phyloP scores from a whole-genome alignment of 2,329 filamentous ascomycete species.

The Colletotrichum echinochloae region DNA sequence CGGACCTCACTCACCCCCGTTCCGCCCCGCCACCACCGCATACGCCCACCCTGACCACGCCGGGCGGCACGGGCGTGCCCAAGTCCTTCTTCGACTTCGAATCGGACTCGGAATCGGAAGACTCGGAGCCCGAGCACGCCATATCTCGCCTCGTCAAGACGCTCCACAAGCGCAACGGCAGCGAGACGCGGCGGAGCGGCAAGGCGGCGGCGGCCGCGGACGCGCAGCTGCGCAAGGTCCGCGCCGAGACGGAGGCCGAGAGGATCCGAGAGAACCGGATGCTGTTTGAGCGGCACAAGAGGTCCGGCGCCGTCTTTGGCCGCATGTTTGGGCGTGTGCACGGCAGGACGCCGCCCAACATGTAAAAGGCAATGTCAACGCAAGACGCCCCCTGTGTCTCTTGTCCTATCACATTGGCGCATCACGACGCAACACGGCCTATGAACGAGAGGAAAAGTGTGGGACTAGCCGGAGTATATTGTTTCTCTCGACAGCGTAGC shows the following conservation, averaged over 20 bases:
- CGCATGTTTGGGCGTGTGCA: constrained; percentile 40
- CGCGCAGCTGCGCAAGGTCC: constrained; percentile 35
- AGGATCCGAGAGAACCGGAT: constrained; percentile 32
- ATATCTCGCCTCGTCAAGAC: constrained; percentile 38
- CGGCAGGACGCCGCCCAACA: constrained; percentile 1
- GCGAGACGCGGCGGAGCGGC: constrained; percentile 31
- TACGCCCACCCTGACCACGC: constrained; percentile 4
- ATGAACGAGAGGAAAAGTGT: background rate
- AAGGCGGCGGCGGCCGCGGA: constrained; percentile 34
- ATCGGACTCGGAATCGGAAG: constrained; percentile 40
- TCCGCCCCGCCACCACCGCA: constrained; percentile 37
- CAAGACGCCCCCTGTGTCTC: too few species aligned
- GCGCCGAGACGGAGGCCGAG: constrained; percentile 36
- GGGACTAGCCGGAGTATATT: background rate
- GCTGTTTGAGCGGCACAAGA: constrained; percentile 29
- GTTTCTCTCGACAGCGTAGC: constrained; percentile 11
- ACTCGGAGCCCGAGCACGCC: constrained; percentile 30
- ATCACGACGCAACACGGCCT: constrained; percentile 4
- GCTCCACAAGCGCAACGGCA: constrained; percentile 39
- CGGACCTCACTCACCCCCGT: constrained; percentile 37
- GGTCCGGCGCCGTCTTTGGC: constrained; percentile 38
- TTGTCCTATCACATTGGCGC: background rate
- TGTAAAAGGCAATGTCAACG: background rate
- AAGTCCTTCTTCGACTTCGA: constrained; percentile 42
- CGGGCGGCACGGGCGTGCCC: constrained; percentile 4